Evolutionary conservation across 73 alveolate genomes (phyloP).

Genomic region (Paramecium pentaurelia): DNA sequence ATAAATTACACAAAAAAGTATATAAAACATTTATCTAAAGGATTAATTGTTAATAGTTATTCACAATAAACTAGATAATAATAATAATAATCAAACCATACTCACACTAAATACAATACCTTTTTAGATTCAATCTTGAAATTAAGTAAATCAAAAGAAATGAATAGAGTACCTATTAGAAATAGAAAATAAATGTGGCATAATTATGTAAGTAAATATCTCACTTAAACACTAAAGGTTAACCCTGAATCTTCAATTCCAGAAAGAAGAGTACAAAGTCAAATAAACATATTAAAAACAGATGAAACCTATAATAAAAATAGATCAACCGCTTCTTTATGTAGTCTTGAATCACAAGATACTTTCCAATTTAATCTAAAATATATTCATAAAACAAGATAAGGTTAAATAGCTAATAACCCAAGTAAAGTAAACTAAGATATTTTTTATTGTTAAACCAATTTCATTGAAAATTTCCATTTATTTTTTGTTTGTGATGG

Average conservation of each 20-base stretch:
- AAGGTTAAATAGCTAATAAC: constrained; percentile 2
- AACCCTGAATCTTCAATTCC: not conserved
- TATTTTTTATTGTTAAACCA: not conserved
- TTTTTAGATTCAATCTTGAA: not conserved
- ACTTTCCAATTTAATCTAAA: not conserved
- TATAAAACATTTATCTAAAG: not conserved
- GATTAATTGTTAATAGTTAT: not conserved
- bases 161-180: not conserved
- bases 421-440: constrained; percentile 19
- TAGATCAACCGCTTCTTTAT: constrained; percentile 15
- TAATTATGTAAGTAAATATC: not conserved
- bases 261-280: constrained; percentile 11
- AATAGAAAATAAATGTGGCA: not conserved
- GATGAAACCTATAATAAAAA: not conserved
- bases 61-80: not conserved
- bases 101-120: not conserved
- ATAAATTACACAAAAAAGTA: not conserved
- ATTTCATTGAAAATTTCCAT: not conserved
- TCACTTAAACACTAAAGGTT: not conserved
- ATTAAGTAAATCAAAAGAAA: not conserved
- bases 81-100: not conserved
- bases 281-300: not conserved
- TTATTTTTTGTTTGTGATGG: constrained; percentile 63
- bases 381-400: not conserved
- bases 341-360: not conserved